Percentiles rank a stretch among this genome's conserved stretches.
Conservation (phyloP, 495 filamentous ascomycete species). For the Cudoniella acicularis region DNA sequence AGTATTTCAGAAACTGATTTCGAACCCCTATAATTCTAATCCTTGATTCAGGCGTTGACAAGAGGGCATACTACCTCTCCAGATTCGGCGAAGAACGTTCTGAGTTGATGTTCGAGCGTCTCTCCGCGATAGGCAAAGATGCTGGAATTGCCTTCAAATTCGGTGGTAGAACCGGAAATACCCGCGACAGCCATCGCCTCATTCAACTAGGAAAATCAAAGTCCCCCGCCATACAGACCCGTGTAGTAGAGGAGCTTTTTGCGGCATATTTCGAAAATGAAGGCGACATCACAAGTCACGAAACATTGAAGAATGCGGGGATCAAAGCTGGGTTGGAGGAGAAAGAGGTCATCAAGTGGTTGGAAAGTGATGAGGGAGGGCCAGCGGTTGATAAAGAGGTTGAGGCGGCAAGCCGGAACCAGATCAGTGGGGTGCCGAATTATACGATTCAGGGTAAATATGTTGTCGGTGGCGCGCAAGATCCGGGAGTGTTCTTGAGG, state of each 20-base stretch:
- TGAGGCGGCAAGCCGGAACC: constrained; percentile 47
- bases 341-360: constrained; percentile 55
- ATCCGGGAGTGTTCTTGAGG: constrained; percentile 37
- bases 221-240: constrained; percentile 51
- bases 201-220: constrained; percentile 65
- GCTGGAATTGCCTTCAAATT: constrained; percentile 73
- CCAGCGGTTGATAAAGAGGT: constrained; percentile 70
- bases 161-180: constrained; percentile 72
- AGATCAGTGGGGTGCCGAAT: constrained; percentile 70
- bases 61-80: constrained; percentile 45
- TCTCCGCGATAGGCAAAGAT: constrained; percentile 52
- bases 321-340: constrained; percentile 60
- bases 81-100: constrained; percentile 61
- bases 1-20: too few relatives aligned
- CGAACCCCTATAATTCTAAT: too few relatives aligned
- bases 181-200: constrained; percentile 71
- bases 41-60: constrained; percentile 47
- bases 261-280: constrained; percentile 72
- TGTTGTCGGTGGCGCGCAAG: constrained; percentile 62
- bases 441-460: constrained; percentile 65
- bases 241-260: constrained; percentile 67
- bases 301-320: constrained; percentile 56
- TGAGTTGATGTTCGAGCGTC: constrained; percentile 50
- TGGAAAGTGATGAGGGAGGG: constrained; percentile 61
- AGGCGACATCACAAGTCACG: constrained; percentile 67